Evolutionary conservation across 176 grass and related monocot genomes (phyloP).

Genomic region (Zea mays): Zm-B73-REFERENCE-NAM-5.0 NC_050099.1:241834001-241834500

Average conservation of each 20-base stretch:
- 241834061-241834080: background rate
- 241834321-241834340: slow-evolving; percentile 14
- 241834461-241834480: slow-evolving; percentile 88
- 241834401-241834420: slow-evolving; percentile 83
- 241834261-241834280: slow-evolving; percentile 91
- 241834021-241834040: background rate
- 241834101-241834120: background rate
- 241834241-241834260: slow-evolving; percentile 71
- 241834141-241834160: background rate
- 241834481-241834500: slow-evolving; percentile 70
- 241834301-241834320: slow-evolving; percentile 52
- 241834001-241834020: slow-evolving; percentile 69
- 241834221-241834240: slow-evolving; percentile 7
- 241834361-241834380: slow-evolving; percentile 15
- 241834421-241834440: slow-evolving; percentile 88
- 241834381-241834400: slow-evolving; percentile 88
- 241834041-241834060: background rate
- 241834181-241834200: background rate
- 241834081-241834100: background rate
- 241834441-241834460: slow-evolving; percentile 97
- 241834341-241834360: background rate
- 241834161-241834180: background rate
- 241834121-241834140: background rate
- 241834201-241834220: background rate
- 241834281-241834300: slow-evolving; percentile 68